Base-by-base conservation (phyloP, 768 basidiomycete genomes). In the Rhizopogon vinicolor region DNA sequence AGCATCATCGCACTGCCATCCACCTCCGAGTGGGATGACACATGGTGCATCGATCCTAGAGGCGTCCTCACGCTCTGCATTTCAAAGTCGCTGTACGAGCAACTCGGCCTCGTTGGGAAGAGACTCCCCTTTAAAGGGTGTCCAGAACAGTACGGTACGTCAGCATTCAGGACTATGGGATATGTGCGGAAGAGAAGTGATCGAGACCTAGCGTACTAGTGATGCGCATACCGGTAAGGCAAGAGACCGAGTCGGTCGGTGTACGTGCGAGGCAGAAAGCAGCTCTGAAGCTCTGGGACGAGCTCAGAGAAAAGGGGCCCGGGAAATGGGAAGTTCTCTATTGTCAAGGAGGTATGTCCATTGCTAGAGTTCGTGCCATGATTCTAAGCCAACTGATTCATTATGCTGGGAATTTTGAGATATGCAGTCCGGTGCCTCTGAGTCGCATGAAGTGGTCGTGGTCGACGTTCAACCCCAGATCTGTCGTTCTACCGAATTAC, bases 31-130 rank as follows among this genome's bases (percentile, higher is more conserved):
- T 60, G 64, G 5, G 79, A 83, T 31, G 86, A 88, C 57, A 76
- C 75, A 2, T 91, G 89, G 89, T 87, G 85, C 62, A 73, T 89
- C 53, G 87, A 89, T 61, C 73, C 77, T 2, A 78, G 84, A 16
- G 83, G 84, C 3, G 60, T 83, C 43, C 67, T 90, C 56, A 83
- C 83, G 0, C 65, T 89, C 18, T 80, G 73, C 25, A 74, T 84
- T 5, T 74, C 74, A 42, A 84, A 83, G 65, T 71, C 72, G 16
- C 80, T 81, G 0, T 89, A 89, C 63, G 78, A 87, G 59, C 68
- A 68, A 7, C 74, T 89, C 7, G 86, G 88, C 1, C 61, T 89
- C 14, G 73, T 81, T 0, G 88, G 89, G 5, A 68, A 70, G 55
- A 75, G 72, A 28, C 55, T 86, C 43, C 78, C 82, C 0, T 85